Conservation (phyloP, 2,329 filamentous ascomycete species). For the Colletotrichum orchidophilum region DNA sequence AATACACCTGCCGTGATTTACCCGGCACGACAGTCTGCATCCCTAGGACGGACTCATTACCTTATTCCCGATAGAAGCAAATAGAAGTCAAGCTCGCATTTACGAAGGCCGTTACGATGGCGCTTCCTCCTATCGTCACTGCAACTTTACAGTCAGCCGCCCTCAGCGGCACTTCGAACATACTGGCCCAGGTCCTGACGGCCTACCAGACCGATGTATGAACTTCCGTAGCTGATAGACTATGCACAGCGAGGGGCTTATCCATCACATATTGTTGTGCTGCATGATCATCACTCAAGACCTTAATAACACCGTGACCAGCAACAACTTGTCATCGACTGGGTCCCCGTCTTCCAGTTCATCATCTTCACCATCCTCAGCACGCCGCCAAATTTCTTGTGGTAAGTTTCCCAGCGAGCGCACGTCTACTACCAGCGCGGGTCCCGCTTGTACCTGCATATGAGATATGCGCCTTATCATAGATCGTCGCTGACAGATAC, state of each 20-base stretch:
- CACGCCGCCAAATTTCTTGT: constrained; percentile 85
- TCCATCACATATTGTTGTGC: background rate
- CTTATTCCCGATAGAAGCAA: background rate
- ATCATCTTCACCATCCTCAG: constrained; percentile 76
- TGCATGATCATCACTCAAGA: background rate
- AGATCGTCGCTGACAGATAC: constrained; percentile 30
- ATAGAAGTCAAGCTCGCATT: background rate
- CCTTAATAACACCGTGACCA: constrained; percentile 42
- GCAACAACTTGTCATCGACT: constrained; percentile 70
- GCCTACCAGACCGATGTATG: constrained; percentile 69
- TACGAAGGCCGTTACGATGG: constrained; percentile 39
- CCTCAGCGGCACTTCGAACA: constrained; percentile 74
- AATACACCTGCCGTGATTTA: background rate
- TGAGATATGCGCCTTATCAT: background rate
- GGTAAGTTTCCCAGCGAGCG: constrained; percentile 58
- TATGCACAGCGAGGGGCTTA: background rate
- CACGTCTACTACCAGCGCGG: background rate
- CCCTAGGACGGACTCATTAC: background rate
- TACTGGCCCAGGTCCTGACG: constrained; percentile 76
- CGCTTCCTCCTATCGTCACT: constrained; percentile 61
- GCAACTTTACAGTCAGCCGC: constrained; percentile 73
- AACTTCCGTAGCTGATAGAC: background rate
- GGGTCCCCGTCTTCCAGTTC: constrained; percentile 78
- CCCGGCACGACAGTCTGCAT: background rate
- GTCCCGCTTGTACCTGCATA: background rate